phyloP scores from a whole-genome alignment of 2,329 filamentous ascomycete genomes.

The Biscogniauxia sp. region DNA sequence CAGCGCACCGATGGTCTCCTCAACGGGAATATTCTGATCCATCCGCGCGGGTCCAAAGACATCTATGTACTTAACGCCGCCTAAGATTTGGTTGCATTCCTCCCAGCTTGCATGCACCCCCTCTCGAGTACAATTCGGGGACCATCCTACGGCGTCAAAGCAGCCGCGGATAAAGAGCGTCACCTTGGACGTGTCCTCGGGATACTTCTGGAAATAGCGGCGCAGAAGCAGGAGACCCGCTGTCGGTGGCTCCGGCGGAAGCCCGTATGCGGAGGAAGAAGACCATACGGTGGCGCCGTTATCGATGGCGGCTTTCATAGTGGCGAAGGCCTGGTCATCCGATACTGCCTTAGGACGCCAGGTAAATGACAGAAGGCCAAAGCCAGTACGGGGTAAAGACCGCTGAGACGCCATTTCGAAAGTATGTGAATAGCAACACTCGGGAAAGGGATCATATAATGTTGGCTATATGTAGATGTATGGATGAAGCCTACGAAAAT shows the following conservation, averaged over 20 bases:
- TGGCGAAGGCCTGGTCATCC: constrained; percentile 33
- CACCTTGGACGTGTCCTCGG: constrained; percentile 47
- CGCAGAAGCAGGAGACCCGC: constrained; percentile 44
- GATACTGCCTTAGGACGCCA: not conserved
- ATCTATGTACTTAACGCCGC: constrained; percentile 46
- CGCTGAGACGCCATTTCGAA: no score
- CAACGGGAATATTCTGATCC: constrained; percentile 37
- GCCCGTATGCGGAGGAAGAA: constrained; percentile 39
- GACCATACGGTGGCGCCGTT: constrained; percentile 38
- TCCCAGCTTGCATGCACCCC: constrained; percentile 43
- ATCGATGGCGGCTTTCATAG: constrained; percentile 42
- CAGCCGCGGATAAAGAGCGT: constrained; percentile 49
- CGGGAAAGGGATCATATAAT: no score
- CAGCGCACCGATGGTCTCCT: constrained; percentile 30
- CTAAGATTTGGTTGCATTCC: constrained; percentile 42
- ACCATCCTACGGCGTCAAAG: constrained; percentile 31
- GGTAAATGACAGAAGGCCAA: no score
- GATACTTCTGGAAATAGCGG: constrained; percentile 50
- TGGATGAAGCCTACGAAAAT: no score
- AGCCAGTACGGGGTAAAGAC: no score
- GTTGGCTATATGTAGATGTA: no score
- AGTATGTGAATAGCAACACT: no score
- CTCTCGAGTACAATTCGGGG: constrained; percentile 38
- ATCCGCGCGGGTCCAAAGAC: constrained; percentile 48
- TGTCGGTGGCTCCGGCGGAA: constrained; percentile 37